These are phyloP conservation scores for Vaccinium macrocarpon DNA, from an alignment of 148 eudicot species.

Conservation along the genomic window DNA sequence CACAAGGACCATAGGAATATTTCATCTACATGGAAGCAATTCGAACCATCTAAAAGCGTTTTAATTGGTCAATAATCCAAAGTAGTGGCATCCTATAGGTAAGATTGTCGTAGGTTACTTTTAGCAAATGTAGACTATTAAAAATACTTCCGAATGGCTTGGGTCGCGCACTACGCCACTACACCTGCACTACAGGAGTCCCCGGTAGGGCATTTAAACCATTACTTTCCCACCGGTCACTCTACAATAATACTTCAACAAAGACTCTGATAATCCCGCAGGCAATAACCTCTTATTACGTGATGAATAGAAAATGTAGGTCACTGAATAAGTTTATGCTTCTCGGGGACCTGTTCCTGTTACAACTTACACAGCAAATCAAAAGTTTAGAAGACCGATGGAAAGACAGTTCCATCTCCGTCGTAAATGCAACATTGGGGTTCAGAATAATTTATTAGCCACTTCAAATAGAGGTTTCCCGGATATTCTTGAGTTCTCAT, in stretches of 20 bases:
- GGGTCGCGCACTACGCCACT: too few species aligned
- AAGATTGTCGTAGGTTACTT: too few species aligned
- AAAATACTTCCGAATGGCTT: too few species aligned
- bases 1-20: too few species aligned
- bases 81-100: too few species aligned
- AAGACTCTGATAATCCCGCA: background rate
- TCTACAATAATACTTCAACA: background rate
- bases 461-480: background rate
- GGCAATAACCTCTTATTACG: slow-evolving; percentile 2
- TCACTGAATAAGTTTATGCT: background rate
- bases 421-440: background rate
- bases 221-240: background rate
- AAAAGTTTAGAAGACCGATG: background rate
- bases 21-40: too few species aligned
- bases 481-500: background rate
- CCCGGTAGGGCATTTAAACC: background rate
- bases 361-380: background rate
- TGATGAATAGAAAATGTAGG: background rate
- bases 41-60: too few species aligned
- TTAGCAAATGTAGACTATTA: too few species aligned
- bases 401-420: slow-evolving; percentile 6
- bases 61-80: too few species aligned
- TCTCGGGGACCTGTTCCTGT: background rate
- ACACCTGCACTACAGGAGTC: too few species aligned
- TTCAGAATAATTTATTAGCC: slow-evolving; percentile 16